phyloP scores from a whole-genome alignment of 116 monocot species.

The Phalaenopsis hybrid region DNA sequence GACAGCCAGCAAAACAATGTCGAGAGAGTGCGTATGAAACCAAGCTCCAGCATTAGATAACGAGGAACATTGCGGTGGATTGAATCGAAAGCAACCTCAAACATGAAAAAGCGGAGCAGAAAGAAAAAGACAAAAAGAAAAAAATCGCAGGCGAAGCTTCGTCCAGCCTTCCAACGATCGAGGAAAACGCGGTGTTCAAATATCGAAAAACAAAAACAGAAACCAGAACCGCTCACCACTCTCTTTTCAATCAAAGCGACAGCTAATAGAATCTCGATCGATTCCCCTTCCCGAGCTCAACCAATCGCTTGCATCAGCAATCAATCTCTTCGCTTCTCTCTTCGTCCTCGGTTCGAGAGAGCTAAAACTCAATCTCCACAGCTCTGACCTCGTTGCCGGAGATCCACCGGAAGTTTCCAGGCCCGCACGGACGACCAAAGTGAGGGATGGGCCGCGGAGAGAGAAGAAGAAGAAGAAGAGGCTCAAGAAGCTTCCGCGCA shows the following conservation, averaged over 20 bases:
- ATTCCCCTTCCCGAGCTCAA: background rate
- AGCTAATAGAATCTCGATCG: background rate
- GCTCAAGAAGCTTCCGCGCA: background rate
- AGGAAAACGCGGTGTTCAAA: background rate
- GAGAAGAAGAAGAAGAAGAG: background rate
- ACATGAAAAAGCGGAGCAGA: background rate
- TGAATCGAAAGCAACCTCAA: background rate
- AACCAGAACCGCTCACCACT: background rate
- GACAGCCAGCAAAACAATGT: background rate
- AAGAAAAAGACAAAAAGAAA: background rate
- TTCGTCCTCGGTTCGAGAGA: background rate
- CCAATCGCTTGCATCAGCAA: background rate
- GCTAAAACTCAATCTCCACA: background rate
- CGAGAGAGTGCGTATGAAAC: background rate
- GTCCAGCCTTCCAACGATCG: background rate
- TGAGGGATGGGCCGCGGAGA: background rate
- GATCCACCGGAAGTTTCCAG: background rate
- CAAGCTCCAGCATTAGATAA: background rate
- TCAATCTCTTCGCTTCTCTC: background rate
- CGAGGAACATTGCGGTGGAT: background rate
- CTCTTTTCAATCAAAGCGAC: constrained; percentile 1
- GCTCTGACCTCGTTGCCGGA: background rate
- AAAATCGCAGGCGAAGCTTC: background rate
- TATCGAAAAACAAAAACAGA: background rate
- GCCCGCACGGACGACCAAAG: background rate